Evolutionary conservation across 73 alveolate species (phyloP), one percentile per base, ranked within the genome.

Genomic region (Blepharisma japonicum): DNA sequence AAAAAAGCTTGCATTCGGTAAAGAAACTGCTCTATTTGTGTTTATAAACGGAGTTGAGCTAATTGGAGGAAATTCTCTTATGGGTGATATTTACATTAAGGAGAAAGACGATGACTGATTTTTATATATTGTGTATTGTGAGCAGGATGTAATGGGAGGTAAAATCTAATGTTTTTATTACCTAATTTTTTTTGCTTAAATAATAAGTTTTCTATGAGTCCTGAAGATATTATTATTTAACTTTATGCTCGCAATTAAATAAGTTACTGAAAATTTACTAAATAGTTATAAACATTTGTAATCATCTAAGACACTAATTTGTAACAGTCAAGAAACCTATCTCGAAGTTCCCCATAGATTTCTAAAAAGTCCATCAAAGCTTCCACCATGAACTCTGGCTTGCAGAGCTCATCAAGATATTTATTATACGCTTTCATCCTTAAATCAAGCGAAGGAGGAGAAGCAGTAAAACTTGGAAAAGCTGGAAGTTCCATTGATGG

Each of bases 71-170:
- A 54, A 70, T 45, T 11, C 80, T 0, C 27, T 45, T 39, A 70
- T 70, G 80, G 0, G 4, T 7, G 80, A n/a, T 9, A 5, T 70
- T n/a, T 70, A 70, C 4, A 54, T 2, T 18, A 18, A 70, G 5
- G n/a, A 70, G 20, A 70, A 70, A 45, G 80, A 70, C 27, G 77
- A 70, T 7, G 80, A 70, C 5, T 81, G 80, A 4, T 70, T 70
- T 45, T 45, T 70, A 5, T 70, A 70, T 45, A 70, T 70, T 2
- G n/a, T 45, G 2, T 70, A 70, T 25, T 18, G 68, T 70, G 80
- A 70, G 25, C 80, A 45, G 4, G 66, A 70, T 70, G 80, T 70
- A 7, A 1, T 70, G 56, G 80, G 80, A n/a, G 56, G 77, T 1
- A 32, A 32, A 32, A 32, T 32, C 0, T 32, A 1, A 32, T 1